Conservation (phyloP, 2,329 filamentous ascomycete genomes). For the Diaporthe amygdali region DNA sequence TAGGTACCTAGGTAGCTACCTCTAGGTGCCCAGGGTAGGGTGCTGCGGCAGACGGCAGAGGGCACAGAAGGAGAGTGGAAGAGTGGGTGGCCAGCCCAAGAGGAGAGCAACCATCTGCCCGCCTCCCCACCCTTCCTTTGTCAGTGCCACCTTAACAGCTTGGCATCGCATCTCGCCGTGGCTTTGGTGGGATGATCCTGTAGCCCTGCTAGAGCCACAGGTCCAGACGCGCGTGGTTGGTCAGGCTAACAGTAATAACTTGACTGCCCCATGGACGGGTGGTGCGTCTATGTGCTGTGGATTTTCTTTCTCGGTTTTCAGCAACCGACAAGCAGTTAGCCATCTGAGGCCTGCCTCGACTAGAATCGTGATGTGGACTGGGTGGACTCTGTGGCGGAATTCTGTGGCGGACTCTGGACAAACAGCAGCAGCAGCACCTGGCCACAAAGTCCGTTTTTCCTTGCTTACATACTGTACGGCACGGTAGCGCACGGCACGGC, state of each 20-base stretch:
- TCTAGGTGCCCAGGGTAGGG: no score
- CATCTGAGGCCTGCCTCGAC: not conserved
- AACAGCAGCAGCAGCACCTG: not conserved
- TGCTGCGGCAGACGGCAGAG: not conserved
- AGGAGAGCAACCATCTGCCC: not conserved
- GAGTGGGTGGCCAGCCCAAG: no score
- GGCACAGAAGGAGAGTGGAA: not conserved
- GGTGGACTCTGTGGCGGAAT: not conserved
- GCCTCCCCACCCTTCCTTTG: not conserved
- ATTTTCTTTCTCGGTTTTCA: not conserved
- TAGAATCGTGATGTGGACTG: not conserved
- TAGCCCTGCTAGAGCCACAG: conserved; percentile 1
- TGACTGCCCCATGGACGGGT: not conserved
- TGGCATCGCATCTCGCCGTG: not conserved
- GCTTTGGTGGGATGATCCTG: not conserved
- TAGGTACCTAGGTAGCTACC: not conserved
- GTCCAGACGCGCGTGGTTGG: not conserved
- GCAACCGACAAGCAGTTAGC: not conserved
- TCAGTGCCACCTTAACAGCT: conserved; percentile 10
- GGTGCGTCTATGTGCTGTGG: not conserved
- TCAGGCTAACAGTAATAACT: no score
- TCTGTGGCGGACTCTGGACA: not conserved
- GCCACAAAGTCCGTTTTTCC: not conserved
- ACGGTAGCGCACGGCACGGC: conserved; percentile 12
- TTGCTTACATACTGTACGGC: not conserved